A percentile compares a stretch with the other conserved stretches of the same genome.
Conservation (phyloP, 768 basidiomycete genomes). For the Tricholoma terreum region DNA sequence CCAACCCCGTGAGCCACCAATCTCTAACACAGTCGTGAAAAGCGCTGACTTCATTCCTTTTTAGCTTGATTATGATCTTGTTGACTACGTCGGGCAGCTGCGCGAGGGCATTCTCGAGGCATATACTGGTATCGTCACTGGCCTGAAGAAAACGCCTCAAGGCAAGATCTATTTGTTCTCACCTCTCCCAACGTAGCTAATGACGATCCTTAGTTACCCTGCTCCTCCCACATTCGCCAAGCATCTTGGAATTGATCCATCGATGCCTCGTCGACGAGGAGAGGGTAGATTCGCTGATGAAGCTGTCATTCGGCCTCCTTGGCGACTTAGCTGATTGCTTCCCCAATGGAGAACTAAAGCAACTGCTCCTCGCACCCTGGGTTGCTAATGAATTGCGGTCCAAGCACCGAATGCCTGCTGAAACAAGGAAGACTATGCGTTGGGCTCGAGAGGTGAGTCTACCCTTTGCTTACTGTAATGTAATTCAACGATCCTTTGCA, state of each 20-base stretch:
- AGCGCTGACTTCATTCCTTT: conserved; percentile 8
- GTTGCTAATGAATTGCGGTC: conserved; percentile 67
- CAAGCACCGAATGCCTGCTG: conserved; percentile 68
- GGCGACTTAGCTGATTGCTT: conserved; percentile 93
- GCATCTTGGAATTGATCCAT: conserved; percentile 79
- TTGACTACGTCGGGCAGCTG: conserved; percentile 87
- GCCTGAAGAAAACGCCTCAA: conserved; percentile 80
- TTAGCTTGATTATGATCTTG: conserved; percentile 81
- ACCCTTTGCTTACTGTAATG: neutral
- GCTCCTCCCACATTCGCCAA: conserved; percentile 66
- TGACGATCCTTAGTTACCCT: conserved; percentile 35
- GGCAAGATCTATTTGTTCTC: conserved; percentile 38
- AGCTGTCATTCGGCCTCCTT: conserved; percentile 78
- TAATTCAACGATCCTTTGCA: conserved; percentile 23
- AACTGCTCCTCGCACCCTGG: conserved; percentile 77
- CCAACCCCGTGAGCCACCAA: conserved; percentile 70
- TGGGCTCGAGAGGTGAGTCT: conserved; percentile 87
- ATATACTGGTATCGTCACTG: conserved; percentile 92
- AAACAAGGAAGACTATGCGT: conserved; percentile 85
- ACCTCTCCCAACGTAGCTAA: conserved; percentile 3
- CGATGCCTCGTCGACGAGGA: conserved; percentile 80
- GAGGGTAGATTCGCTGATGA: conserved; percentile 71
- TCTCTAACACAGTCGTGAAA: neutral
- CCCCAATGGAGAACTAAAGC: conserved; percentile 78
- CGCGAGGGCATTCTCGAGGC: conserved; percentile 97